Base-by-base conservation (phyloP, 768 basidiomycete species). In the Psilocybe subaeruginosa region DNA sequence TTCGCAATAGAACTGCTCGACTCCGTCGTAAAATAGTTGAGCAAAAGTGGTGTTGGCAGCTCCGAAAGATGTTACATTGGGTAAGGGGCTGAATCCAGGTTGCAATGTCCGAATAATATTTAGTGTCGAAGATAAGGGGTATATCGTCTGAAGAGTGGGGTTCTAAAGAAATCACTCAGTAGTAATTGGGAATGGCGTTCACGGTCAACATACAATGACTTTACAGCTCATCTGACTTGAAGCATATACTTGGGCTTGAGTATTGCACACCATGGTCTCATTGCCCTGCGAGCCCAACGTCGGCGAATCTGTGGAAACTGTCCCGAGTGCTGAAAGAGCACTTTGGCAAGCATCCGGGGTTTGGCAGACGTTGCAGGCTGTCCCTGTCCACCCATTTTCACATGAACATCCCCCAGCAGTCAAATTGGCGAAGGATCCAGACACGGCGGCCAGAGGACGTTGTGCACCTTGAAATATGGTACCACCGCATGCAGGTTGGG, bases 1-100 rank as follows among this genome's bases (percentile, higher is more conserved):
- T 8, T 76, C 62, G 71, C 96, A 98, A 72, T 84, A 91, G 76
- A 98, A 98, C 69, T 97, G 94, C 69, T 95, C 92, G 33, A 88
- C 85, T 8, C 91, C 88, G n/a, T 79, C 80, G 71, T 93, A 94
- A 72, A 89, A 87, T 4, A 94, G 76, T 64, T 93, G 90, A 0
- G 88, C 88, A 61, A 82, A 87, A n/a, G 82, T 72, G 7, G 82
- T 78, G 9, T 84, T 81, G 14, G 77, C 72, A 7, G 70, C 35
- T 29, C 89, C 89, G 63, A 87, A 87, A 6, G 85, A 79, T 4
- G 87, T 87, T 3, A 79, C 69, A 59, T 88, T 83, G 4, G 88
- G 85, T 54, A 88, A 68, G 0, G 92, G 93, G 0, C 91, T 86
- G n/a, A 89, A 78, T 1, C 82, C 78, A 3, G 89, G 77, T 60